These are phyloP conservation scores for Sechiopsis laciniata DNA, from an alignment of 306 rosid genomes.

Conservation along the genomic window DNA sequence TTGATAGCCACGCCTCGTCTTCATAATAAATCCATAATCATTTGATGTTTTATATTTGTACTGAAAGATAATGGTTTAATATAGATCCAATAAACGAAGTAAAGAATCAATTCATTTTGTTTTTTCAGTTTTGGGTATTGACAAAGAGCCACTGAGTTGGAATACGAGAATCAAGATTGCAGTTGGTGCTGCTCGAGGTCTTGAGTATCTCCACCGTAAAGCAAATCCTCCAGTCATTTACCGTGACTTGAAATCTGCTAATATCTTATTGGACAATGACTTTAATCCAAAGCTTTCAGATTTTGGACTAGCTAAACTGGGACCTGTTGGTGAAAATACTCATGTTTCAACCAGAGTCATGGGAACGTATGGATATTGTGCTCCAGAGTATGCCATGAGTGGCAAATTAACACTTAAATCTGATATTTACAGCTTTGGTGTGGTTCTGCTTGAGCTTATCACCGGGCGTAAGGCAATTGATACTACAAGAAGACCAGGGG, in stretches of 20 bases:
- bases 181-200: conserved; percentile 79
- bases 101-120: not conserved
- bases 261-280: conserved; percentile 71
- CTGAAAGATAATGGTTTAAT: not conserved
- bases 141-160: conserved; percentile 65
- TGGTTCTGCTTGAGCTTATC: conserved; percentile 87
- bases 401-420: conserved; percentile 93
- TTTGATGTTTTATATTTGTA: not conserved
- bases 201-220: conserved; percentile 88
- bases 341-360: conserved; percentile 97
- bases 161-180: conserved; percentile 76
- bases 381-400: conserved; percentile 97
- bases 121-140: conserved; percentile 45
- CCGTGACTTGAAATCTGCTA: conserved; percentile 90
- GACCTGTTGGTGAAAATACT: conserved; percentile 95
- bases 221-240: conserved; percentile 94
- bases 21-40: not conserved
- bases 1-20: not conserved
- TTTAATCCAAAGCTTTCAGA: conserved; percentile 87
- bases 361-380: conserved; percentile 97
- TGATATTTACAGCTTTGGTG: conserved; percentile 95
- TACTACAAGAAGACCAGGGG: conserved; percentile 50
- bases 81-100: not conserved
- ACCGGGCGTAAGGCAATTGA: conserved; percentile 88
- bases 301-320: conserved; percentile 92